Evolutionary conservation across 305 asterid species (phyloP).

Genomic region (Petunia hybrid): DNA sequence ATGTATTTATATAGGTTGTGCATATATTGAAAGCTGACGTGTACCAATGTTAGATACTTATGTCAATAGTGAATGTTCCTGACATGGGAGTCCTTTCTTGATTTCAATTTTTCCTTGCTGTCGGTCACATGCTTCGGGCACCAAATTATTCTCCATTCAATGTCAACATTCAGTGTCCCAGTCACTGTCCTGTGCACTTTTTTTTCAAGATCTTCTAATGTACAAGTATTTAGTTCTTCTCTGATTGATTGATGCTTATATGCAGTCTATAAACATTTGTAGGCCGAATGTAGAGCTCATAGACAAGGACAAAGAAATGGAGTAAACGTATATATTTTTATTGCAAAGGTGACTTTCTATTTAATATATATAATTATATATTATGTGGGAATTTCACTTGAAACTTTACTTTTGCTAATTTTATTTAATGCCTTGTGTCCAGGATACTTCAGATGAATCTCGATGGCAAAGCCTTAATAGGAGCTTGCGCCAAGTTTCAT

Average conservation of each 20-base stretch:
- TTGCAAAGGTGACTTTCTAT: slow-evolving; percentile 72
- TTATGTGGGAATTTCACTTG: slow-evolving; percentile 30
- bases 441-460: slow-evolving; percentile 88
- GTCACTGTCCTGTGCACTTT: not conserved
- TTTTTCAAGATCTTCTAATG: slow-evolving; percentile 23
- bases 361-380: slow-evolving; percentile 26
- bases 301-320: slow-evolving; percentile 88
- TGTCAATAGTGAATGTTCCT: slow-evolving; percentile 20
- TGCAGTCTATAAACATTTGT: slow-evolving; percentile 40
- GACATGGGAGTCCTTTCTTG: not conserved
- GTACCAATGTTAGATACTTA: slow-evolving; percentile 1
- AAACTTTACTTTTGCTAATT: slow-evolving; percentile 24
- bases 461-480: slow-evolving; percentile 84
- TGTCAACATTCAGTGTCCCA: not conserved
- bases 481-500: slow-evolving; percentile 81
- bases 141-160: slow-evolving; percentile 19
- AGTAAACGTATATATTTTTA: slow-evolving; percentile 87
- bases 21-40: not conserved
- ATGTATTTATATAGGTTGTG: not conserved
- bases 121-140: slow-evolving; percentile 10
- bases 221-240: slow-evolving; percentile 18
- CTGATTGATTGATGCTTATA: slow-evolving; percentile 41
- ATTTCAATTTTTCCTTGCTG: slow-evolving; percentile 21
- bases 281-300: slow-evolving; percentile 99
- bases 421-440: slow-evolving; percentile 38